These are phyloP conservation scores for Arctium minus DNA, from an alignment of 129 eudicot species.

Conservation along the genomic window DNA sequence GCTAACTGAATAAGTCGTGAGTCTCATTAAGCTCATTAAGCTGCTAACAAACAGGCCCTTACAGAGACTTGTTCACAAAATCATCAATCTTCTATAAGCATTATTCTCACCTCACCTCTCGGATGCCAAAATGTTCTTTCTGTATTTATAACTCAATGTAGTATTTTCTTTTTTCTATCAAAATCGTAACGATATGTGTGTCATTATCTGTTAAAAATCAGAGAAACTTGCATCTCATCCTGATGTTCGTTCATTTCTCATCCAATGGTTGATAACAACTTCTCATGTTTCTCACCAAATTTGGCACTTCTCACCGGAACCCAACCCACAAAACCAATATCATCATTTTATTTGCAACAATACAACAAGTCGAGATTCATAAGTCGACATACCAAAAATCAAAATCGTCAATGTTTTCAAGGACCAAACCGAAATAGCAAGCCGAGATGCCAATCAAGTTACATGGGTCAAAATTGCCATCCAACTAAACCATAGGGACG, in stretches of 20 bases:
- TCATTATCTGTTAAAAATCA: background rate
- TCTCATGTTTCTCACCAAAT: too few species aligned
- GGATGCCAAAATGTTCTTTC: background rate
- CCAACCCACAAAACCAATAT: background rate
- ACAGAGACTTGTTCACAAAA: background rate
- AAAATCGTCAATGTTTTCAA: background rate
- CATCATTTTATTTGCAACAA: background rate
- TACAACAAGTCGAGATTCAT: background rate
- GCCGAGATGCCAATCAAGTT: background rate
- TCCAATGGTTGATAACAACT: too few species aligned
- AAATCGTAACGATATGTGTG: background rate
- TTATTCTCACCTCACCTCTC: background rate
- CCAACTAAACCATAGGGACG: background rate
- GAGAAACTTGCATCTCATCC: background rate
- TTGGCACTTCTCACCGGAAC: too few species aligned
- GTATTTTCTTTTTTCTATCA: background rate
- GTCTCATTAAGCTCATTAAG: too few species aligned
- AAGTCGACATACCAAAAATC: too few species aligned
- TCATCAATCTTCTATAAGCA: background rate
- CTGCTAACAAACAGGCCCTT: background rate
- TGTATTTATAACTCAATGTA: background rate
- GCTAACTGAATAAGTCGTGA: too few species aligned
- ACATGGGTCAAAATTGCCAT: background rate
- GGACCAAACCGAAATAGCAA: background rate
- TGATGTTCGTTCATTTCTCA: too few species aligned